Percentiles rank a stretch among this genome's conserved stretches.
Evolutionary conservation across 2,329 filamentous ascomycete species (phyloP).

Genomic region (Paraconiothyrium brasiliense): DNA sequence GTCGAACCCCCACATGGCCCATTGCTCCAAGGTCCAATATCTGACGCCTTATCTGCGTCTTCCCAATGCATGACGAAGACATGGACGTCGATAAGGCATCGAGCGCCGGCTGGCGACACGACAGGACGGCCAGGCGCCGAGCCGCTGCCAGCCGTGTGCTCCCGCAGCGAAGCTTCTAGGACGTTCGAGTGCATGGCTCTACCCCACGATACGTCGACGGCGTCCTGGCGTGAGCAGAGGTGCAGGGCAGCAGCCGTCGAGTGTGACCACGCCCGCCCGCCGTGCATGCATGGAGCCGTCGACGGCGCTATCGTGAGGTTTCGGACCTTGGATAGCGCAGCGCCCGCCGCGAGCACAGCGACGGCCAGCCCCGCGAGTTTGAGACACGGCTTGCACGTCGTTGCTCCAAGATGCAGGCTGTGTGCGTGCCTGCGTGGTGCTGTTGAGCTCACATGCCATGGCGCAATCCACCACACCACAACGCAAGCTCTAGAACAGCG

Average conservation of each 20-base stretch:
- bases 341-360: neutral
- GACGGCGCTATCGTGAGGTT: neutral
- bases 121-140: neutral
- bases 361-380: neutral
- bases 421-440: neutral
- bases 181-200: conserved; percentile 1
- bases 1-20: conserved; percentile 6
- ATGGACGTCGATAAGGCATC: neutral
- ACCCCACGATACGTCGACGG: conserved; percentile 2
- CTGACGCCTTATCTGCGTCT: neutral
- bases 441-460: conserved; percentile 2
- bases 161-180: conserved; percentile 6
- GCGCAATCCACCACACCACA: neutral
- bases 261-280: neutral
- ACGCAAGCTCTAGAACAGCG: neutral
- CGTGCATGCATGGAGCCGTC: conserved; percentile 5
- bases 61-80: neutral
- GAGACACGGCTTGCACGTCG: conserved; percentile 7
- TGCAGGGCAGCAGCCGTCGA: conserved; percentile 5
- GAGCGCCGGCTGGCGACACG: neutral
- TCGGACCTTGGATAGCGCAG: neutral
- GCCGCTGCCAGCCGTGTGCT: neutral
- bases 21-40: neutral
- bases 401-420: neutral
- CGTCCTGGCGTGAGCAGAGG: neutral